Evolutionary conservation across 1,284 basidiomycete species (phyloP).

Genomic region (Fomitiporia mediterranea): DNA sequence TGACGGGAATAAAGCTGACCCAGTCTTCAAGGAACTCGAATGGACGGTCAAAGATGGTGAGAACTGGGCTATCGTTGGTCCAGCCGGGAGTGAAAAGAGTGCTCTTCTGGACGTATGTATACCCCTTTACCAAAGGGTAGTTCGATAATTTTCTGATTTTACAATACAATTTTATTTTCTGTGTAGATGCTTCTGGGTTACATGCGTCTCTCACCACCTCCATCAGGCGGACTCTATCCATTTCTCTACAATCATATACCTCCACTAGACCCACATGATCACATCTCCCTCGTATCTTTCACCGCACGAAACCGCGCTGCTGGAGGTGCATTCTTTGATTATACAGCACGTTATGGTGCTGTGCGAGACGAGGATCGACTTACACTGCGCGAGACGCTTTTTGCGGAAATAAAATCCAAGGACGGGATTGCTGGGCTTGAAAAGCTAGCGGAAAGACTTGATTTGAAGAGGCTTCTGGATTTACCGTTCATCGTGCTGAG

Average conservation of each 20-base stretch:
- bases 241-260: conserved; percentile 42
- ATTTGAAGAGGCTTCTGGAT: conserved; percentile 62
- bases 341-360: conserved; percentile 84
- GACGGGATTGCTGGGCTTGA: conserved; percentile 35
- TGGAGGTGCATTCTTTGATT: conserved; percentile 84
- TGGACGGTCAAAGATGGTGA: conserved; percentile 61
- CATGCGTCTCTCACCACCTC: conserved; percentile 57
- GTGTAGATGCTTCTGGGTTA: conserved; percentile 63
- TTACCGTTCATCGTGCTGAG: conserved; percentile 79
- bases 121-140: too few relatives aligned
- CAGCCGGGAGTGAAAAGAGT: conserved; percentile 48
- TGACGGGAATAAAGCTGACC: conserved; percentile 37
- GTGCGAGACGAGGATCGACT: conserved; percentile 76
- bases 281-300: conserved; percentile 69
- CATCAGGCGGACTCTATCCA: conserved; percentile 68
- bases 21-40: conserved; percentile 48
- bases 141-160: background rate
- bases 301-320: conserved; percentile 53
- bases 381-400: conserved; percentile 70
- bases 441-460: conserved; percentile 47
- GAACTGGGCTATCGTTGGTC: conserved; percentile 70
- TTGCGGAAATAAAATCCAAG: conserved; percentile 36
- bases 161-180: background rate
- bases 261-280: conserved; percentile 41
- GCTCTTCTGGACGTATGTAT: conserved; percentile 54